These are phyloP conservation scores for Prinsepia uniflora DNA, from an alignment of 306 rosid species.

Conservation along the genomic window DNA sequence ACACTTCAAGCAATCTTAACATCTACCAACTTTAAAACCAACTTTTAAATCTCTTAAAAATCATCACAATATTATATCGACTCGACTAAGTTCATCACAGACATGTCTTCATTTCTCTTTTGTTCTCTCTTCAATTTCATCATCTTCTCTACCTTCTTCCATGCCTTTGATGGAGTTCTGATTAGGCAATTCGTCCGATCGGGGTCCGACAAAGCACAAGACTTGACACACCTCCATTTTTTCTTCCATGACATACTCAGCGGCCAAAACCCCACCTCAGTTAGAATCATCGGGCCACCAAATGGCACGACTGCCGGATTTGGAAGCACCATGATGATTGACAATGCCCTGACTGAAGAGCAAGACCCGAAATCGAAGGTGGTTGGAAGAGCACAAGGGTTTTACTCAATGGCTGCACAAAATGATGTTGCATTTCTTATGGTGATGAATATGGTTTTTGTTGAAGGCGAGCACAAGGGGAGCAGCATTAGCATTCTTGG, in stretches of 20 bases:
- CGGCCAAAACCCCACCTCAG: slow-evolving; percentile 20
- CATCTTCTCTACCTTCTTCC: slow-evolving; percentile 1
- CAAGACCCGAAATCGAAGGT: slow-evolving; percentile 18
- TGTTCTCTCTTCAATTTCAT: slow-evolving; percentile 6
- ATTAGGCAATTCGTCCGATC: slow-evolving; percentile 15
- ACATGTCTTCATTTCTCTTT: slow-evolving; percentile 3
- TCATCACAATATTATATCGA: neutral
- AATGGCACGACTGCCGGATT: neutral
- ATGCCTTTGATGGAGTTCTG: slow-evolving; percentile 17
- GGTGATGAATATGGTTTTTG: slow-evolving; percentile 25
- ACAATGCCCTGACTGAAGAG: slow-evolving; percentile 26
- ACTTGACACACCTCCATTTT: slow-evolving; percentile 23
- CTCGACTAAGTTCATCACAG: neutral
- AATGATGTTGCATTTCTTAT: slow-evolving; percentile 23
- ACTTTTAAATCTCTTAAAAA: neutral
- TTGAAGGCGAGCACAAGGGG: slow-evolving; percentile 25
- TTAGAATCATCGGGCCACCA: slow-evolving; percentile 5
- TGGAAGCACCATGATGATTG: slow-evolving; percentile 20
- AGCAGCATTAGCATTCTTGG: slow-evolving; percentile 33
- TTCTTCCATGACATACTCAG: slow-evolving; percentile 30
- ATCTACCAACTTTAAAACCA: neutral
- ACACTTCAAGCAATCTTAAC: neutral
- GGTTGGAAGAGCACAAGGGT: slow-evolving; percentile 33
- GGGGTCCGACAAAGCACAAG: neutral
- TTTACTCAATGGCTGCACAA: slow-evolving; percentile 30